A percentile compares a stretch with the other conserved stretches of the same genome.
phyloP scores from a whole-genome alignment of 228 moss, liverwort and hornwort species.

The Sphagnum magellanicum region DNA sequence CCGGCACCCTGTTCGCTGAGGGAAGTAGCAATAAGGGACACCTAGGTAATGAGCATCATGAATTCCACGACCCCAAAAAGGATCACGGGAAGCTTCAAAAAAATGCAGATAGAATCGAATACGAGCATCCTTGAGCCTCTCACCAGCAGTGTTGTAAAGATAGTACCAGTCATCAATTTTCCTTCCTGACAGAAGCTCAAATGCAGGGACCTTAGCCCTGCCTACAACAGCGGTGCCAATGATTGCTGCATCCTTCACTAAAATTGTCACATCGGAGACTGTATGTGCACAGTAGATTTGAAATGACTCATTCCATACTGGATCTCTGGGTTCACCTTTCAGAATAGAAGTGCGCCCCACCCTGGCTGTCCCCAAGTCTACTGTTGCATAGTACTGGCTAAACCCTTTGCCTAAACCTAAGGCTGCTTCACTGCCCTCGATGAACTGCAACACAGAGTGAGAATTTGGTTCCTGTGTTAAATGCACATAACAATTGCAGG shows the following conservation, averaged over 20 bases:
- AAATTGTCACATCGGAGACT: conserved; percentile 30
- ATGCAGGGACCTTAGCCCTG: conserved; percentile 32
- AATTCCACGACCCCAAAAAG: conserved; percentile 33
- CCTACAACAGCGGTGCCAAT: conserved; percentile 42
- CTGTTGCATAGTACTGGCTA: conserved; percentile 40
- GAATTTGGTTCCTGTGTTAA: not conserved
- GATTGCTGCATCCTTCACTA: conserved; percentile 33
- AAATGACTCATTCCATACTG: conserved; percentile 51
- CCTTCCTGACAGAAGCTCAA: conserved; percentile 16
- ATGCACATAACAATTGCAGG: no score
- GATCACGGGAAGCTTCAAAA: conserved; percentile 17
- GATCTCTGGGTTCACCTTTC: conserved; percentile 20
- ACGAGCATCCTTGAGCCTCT: conserved; percentile 22
- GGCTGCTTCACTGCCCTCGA: conserved; percentile 25
- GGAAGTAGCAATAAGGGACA: conserved; percentile 42
- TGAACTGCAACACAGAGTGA: conserved; percentile 18
- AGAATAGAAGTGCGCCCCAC: conserved; percentile 46
- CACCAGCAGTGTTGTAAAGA: conserved; percentile 28
- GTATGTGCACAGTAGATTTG: conserved; percentile 47
- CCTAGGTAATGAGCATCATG: conserved; percentile 15
- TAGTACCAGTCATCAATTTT: conserved; percentile 34
- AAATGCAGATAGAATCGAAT: conserved; percentile 37
- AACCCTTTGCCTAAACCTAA: conserved; percentile 31
- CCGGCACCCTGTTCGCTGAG: conserved; percentile 31
- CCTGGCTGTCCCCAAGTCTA: conserved; percentile 33